phyloP scores from a whole-genome alignment of 352 stramenopile genomes.

The Pythium sukuiense region DNA sequence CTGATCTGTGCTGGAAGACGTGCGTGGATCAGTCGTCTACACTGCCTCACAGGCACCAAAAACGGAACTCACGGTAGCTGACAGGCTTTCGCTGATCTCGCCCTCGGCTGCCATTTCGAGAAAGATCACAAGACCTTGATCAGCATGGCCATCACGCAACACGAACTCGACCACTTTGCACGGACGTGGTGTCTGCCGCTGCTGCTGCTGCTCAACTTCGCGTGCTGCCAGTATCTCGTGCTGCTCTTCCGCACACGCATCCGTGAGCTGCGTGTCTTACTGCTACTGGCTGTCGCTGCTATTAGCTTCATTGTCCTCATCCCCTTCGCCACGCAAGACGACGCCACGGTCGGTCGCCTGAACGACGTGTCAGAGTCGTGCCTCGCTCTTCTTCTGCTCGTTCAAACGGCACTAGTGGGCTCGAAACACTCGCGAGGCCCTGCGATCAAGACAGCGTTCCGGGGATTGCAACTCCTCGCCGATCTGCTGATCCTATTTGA shows the following conservation, averaged over 20 bases:
- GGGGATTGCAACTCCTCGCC: constrained; percentile 13
- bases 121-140: background rate
- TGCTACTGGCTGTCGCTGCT: constrained; percentile 18
- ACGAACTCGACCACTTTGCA: constrained; percentile 1
- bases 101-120: background rate
- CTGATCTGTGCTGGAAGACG: background rate
- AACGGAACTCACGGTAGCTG: no score
- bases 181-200: constrained; percentile 8
- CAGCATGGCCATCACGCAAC: background rate
- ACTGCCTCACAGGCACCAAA: no score
- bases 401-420: constrained; percentile 16
- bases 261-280: constrained; percentile 10
- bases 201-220: constrained; percentile 16
- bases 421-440: constrained; percentile 1
- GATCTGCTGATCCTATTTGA: constrained; percentile 35
- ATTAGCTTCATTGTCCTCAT: constrained; percentile 22
- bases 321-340: constrained; percentile 27
- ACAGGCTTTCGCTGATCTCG: background rate
- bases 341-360: constrained; percentile 16
- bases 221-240: constrained; percentile 15
- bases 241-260: constrained; percentile 6
- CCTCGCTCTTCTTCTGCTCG: constrained; percentile 13
- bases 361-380: constrained; percentile 25
- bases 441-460: background rate
- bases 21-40: background rate